These are phyloP conservation scores for Parathielavia appendiculata DNA, from an alignment of 495 filamentous ascomycete species.

Conservation along the genomic window DNA sequence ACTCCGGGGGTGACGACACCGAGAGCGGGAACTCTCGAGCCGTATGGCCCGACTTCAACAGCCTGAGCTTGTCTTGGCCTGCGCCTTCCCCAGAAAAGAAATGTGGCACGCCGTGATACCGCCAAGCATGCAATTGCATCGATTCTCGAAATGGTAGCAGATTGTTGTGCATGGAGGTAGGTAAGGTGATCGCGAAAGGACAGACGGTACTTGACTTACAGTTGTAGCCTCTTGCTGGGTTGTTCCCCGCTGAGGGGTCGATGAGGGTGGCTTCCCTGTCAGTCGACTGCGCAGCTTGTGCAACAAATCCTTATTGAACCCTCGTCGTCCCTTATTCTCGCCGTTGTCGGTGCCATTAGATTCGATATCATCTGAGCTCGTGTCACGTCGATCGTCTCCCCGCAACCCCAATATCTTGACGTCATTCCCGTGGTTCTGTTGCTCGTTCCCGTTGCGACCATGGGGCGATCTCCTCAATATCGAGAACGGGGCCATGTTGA, in stretches of 20 bases:
- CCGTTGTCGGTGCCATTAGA: not conserved
- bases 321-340: slow-evolving; percentile 27
- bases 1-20: slow-evolving; percentile 26
- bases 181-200: too few relatives aligned
- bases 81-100: not conserved
- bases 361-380: slow-evolving; percentile 1
- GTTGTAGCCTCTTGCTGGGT: not conserved
- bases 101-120: not conserved
- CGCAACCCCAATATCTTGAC: slow-evolving; percentile 14
- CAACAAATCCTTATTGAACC: slow-evolving; percentile 36
- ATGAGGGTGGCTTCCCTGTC: slow-evolving; percentile 23
- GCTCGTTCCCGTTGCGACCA: slow-evolving; percentile 16
- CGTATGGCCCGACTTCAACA: slow-evolving; percentile 4
- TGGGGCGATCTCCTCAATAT: slow-evolving; percentile 27
- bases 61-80: slow-evolving; percentile 9
- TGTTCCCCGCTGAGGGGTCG: slow-evolving; percentile 33
- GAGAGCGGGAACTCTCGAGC: slow-evolving; percentile 1
- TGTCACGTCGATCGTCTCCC: slow-evolving; percentile 6
- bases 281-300: slow-evolving; percentile 30
- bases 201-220: slow-evolving; percentile 17
- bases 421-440: slow-evolving; percentile 14
- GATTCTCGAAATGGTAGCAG: not conserved
- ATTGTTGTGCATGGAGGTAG: not conserved
- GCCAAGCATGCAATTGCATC: slow-evolving; percentile 8
- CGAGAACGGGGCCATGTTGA: slow-evolving; percentile 33